These are phyloP conservation scores for Kwoniella mangroviensis DNA, from an alignment of 768 basidiomycete genomes.

Conservation along the genomic window DNA sequence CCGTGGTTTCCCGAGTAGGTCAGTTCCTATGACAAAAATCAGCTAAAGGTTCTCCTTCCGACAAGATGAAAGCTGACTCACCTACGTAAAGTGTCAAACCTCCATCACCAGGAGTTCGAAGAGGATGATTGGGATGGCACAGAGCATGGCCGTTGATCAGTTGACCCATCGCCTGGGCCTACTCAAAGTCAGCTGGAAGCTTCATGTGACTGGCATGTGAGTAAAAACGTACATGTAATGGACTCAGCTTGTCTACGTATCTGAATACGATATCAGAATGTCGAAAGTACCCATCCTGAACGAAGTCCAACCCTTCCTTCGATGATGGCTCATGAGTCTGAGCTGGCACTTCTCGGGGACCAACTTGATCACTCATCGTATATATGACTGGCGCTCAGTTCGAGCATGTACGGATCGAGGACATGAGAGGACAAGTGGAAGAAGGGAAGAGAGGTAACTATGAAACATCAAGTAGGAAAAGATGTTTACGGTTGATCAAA, in stretches of 20 bases:
- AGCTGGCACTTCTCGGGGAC: neutral
- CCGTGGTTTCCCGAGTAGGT: conserved; percentile 19
- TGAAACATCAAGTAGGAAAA: too few relatives aligned
- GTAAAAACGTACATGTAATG: conserved; percentile 38
- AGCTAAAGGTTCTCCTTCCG: too few relatives aligned
- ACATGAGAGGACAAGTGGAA: neutral
- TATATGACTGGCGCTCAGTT: too few relatives aligned
- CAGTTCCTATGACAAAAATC: conserved; percentile 9
- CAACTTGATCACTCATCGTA: too few relatives aligned
- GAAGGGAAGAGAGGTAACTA: neutral
- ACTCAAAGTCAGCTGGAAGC: conserved; percentile 4
- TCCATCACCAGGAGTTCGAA: conserved; percentile 29
- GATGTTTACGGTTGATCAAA: neutral
- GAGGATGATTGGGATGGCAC: conserved; percentile 43
- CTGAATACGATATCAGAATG: conserved; percentile 41
- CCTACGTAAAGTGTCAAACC: conserved; percentile 42
- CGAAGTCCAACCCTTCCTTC: conserved; percentile 23
- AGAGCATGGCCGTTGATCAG: conserved; percentile 33
- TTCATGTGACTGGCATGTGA: too few relatives aligned
- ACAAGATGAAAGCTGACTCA: conserved; percentile 26
- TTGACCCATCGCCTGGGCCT: conserved; percentile 45
- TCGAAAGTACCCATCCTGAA: conserved; percentile 43
- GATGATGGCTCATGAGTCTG: neutral
- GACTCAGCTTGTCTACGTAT: conserved; percentile 42
- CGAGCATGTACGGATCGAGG: too few relatives aligned